These are phyloP conservation scores for Auxenochlorella pyrenoidosa DNA, from an alignment of 139 green algal species.

Conservation along the genomic window DNA sequence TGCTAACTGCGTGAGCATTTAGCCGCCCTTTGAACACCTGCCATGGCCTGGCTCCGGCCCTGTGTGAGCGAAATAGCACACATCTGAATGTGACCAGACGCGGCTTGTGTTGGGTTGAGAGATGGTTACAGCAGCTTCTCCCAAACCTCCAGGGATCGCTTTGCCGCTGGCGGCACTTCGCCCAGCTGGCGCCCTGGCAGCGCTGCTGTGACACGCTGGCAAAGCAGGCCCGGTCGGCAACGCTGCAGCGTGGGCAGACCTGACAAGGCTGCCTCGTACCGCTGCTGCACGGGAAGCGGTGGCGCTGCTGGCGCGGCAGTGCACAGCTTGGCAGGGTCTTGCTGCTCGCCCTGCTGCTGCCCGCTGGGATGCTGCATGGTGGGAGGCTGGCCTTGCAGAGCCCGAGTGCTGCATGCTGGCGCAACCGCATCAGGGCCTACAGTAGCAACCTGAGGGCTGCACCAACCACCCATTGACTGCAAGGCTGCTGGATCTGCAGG, in stretches of 20 bases:
- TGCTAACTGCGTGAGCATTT: no score
- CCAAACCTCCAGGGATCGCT: neutral
- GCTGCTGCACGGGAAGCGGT: neutral
- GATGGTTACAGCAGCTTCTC: conserved; percentile 8
- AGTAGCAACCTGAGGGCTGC: neutral
- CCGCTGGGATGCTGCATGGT: neutral
- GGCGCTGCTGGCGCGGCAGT: no score
- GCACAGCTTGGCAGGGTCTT: neutral
- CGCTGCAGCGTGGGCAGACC: neutral
- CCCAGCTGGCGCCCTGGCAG: neutral
- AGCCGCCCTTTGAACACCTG: no score
- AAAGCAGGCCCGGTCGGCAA: neutral
- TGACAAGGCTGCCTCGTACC: no score
- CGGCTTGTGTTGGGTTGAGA: no score
- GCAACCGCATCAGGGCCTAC: neutral
- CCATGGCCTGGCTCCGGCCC: no score
- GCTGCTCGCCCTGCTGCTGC: neutral
- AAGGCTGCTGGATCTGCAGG: neutral
- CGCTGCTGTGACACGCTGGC: neutral
- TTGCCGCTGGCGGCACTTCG: no score
- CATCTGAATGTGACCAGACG: no score
- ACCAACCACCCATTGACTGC: neutral
- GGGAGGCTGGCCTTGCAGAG: neutral
- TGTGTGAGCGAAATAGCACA: no score
- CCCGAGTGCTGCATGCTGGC: neutral